Evolutionary conservation across 2,329 filamentous ascomycete genomes (phyloP), one percentile per base, ranked within the genome.

Genomic region (Fusarium subtropicale): DNA sequence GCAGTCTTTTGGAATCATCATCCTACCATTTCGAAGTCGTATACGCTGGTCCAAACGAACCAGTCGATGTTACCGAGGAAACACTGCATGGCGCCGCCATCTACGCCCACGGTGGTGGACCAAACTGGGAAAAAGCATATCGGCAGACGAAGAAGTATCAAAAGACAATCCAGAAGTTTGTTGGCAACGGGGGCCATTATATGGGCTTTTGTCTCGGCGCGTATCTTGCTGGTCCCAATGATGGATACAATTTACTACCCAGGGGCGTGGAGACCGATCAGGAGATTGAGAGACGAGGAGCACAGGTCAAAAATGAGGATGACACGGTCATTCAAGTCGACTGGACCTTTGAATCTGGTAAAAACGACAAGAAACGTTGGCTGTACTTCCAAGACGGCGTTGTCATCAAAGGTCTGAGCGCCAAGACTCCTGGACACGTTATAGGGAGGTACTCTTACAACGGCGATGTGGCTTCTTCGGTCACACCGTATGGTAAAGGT

Each of bases 331-430:
- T 64, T 2, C 33, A 64, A 3, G 50, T 64, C 5, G 60, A 64
- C 20, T 64, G 60, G 60, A 39, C 42, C 0, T 64, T 64, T 18
- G 5, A 12, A 0, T 39, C 51, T 3, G 59, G 44, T n/a, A 1
- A 47, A 12, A 1, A 22, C 5, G 59, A 64, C 1, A 22, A 57
- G 2, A 57, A 57, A 12, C 33, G 60, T 3, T 64, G 50, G 60
- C 2, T 64, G 3, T 64, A 64, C 20, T 64, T 64, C 3, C 60
- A 64, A 5, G 60, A 64, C 3, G 60, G 60, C 1, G 59, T 64
- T 28, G 50, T 64, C 1, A 57, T 64, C 4, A 31, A 62, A 13
- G 60, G 60, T 1, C 24, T 64, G 2, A 4, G 24, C 12, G 42
- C 8, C 1, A 48, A 20, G 2, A 64, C 28, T 0, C 60, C 58